Percentiles rank a stretch among this genome's conserved stretches.
Conservation (phyloP, 2,329 filamentous ascomycete genomes). For the Coniella lustricola region DNA sequence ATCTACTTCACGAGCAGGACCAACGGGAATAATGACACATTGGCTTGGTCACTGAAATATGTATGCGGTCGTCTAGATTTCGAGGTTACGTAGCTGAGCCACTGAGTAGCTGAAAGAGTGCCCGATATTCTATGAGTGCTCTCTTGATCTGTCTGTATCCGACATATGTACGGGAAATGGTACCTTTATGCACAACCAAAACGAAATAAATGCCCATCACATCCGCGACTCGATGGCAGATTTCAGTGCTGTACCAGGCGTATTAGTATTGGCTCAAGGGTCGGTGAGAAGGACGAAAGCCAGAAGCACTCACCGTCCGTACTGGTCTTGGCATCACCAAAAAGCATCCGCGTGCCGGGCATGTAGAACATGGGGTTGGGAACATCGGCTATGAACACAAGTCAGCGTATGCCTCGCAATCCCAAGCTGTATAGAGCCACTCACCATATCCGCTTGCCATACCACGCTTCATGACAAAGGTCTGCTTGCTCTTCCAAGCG, state of each 20-base stretch:
- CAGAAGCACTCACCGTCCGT: conserved; percentile 59
- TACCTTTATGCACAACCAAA: background rate
- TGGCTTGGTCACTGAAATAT: no score
- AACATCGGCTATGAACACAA: conserved; percentile 58
- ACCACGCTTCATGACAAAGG: conserved; percentile 87
- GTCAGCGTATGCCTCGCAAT: conserved; percentile 4
- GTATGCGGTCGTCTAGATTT: no score
- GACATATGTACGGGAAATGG: background rate
- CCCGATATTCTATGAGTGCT: background rate
- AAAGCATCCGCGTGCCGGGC: conserved; percentile 84
- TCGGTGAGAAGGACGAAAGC: background rate
- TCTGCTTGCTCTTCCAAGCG: conserved; percentile 90
- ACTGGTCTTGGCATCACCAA: conserved; percentile 79
- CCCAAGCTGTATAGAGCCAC: conserved; percentile 22
- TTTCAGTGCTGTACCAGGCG: conserved; percentile 30
- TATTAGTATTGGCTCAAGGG: conserved; percentile 19
- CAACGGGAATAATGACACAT: no score
- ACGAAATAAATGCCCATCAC: background rate
- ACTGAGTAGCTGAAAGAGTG: background rate
- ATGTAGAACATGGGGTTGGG: conserved; percentile 93
- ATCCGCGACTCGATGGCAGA: conserved; percentile 29
- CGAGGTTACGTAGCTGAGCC: background rate
- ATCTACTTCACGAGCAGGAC: no score
- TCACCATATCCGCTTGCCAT: conserved; percentile 81
- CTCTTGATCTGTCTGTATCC: background rate